A percentile compares a stretch with the other conserved stretches of the same genome.
phyloP scores from a whole-genome alignment of 169 alveolate species.

The Besnoitia besnoiti region DNA sequence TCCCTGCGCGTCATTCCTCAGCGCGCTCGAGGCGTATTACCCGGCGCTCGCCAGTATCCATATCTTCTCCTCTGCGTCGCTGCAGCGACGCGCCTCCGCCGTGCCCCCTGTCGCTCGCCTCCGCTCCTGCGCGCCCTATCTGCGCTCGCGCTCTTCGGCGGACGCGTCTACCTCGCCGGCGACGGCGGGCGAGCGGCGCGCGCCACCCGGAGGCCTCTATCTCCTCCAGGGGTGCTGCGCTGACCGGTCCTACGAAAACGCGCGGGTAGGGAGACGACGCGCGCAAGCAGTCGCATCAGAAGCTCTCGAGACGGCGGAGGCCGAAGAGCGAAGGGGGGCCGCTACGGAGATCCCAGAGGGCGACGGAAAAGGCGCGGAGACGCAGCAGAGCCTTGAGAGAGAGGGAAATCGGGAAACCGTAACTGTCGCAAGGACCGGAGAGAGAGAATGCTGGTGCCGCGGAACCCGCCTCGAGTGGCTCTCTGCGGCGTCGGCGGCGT shows the following conservation, averaged over 20 bases:
- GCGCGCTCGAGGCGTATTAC: background rate
- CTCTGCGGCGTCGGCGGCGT: too few species aligned
- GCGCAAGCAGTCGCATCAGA: background rate
- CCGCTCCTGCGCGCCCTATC: background rate
- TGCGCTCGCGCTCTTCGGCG: background rate
- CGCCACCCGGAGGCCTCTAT: background rate
- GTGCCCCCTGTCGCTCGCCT: background rate
- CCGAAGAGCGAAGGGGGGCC: too few species aligned
- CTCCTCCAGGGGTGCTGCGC: background rate
- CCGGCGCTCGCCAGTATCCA: background rate
- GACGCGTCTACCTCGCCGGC: background rate
- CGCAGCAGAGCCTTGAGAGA: background rate
- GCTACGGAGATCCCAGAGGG: too few species aligned
- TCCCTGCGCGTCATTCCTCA: background rate
- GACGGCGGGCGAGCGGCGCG: background rate
- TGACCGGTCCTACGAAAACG: background rate
- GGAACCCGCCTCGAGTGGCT: background rate
- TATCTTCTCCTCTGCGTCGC: background rate
- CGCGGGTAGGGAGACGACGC: background rate
- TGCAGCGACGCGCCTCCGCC: background rate
- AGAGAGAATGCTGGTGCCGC: background rate
- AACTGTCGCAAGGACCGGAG: too few species aligned
- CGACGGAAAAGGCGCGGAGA: too few species aligned
- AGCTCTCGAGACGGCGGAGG: background rate
- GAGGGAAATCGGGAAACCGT: too few species aligned